Evolutionary conservation across 2,329 filamentous ascomycete genomes (phyloP), one percentile per base, ranked within the genome.

Genomic region (Fusarium cicatricum): DNA sequence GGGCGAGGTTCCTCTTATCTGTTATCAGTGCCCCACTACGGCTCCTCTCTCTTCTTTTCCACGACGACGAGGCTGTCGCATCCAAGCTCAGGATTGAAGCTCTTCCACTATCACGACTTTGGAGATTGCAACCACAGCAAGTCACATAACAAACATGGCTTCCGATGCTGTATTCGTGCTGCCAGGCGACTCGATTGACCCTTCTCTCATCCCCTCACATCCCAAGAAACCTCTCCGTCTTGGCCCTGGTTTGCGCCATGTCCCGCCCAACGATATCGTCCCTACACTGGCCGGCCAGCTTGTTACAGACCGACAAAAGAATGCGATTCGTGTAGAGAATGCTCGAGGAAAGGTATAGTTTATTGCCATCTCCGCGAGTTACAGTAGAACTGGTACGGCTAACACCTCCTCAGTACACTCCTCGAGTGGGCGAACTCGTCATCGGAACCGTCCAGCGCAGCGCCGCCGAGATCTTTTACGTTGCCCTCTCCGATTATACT

Each of bases 371-470:
- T 10, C 14, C 5, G n/a, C 19, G 4, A 12, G 19, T 28, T 23
- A 28, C 12, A 7, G 11, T 28, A 19, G 7, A 11, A 11, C 11
- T 12, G 11, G 10, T 33, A 39, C 34, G 53, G 26, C 42, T 47
- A 36, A 33, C 31, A 7, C 16, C 17, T 7, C n/a, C 69, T 32
- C 47, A 95, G 85, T 99, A 98, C 71, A 81, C 86, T 31, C 92
- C 95, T 11, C 83, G 86, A 15, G 79, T 84, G n/a, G 89, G 89
- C 71, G 95, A 99, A 74, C 85, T 96, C 41, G 88, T 98, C 63
- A 91, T 99, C 71, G 93, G 91, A 55, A 92, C 91, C 62, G 82
- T 98, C 66, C 86, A 90, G 70, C 90, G 89, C 73, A 88, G 87
- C 50, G 84, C 87, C 44, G 80, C 82, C 52, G 95, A 98, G 67